Base-by-base conservation (phyloP, 2,329 filamentous ascomycete genomes). In the Claviceps pusilla region DNA sequence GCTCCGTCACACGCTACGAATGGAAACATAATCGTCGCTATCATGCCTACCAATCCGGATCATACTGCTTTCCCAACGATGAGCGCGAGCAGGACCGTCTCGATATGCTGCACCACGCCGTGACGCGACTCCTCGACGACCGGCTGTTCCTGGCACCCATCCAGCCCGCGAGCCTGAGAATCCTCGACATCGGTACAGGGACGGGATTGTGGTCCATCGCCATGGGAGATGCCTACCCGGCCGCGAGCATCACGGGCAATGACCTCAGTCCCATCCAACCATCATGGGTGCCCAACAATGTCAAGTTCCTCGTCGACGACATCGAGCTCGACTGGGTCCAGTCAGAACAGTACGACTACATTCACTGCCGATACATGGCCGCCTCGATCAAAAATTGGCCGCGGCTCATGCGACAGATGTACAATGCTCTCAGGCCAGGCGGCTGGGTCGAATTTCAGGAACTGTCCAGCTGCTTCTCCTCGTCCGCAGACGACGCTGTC, bases 281-380 rank as follows among this genome's bases (percentile, higher is more conserved):
- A 3, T 63, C 65, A 10, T 71, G 69, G 66, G 72, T 82, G 1
- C 80, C 79, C 2, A 73, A 76, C 3, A 83, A 82, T 57, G 71
- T 80, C 54, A 71, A 69, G 6, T 83, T 82, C 60, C 63, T 80
- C 41, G 71, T 84, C 7, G 79, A 83, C 59, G 78, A 83, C 59
- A 71, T 74, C 19, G 77, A 82, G 60, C 70, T 76, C 39, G 70
- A 76, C 1, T 84, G 80, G 81, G 54, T 54, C 16, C 51, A 65
- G 35, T 51, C 58, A 0, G 48, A 56, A 2, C 54, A 60, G 12
- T 67, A 66, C 46, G 65, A 68, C 43, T 69, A 61, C 41, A 68
- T 71, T 11, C 66, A 71, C 50, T 64, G 66, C 24, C 62, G 68
- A 0, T 67, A 64, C 42, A 65, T 71, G 58, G 61, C 63, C 3